Evolutionary conservation across 2,329 filamentous ascomycete species (phyloP).

Genomic region (Pseudocercospora fijiensis): DNA sequence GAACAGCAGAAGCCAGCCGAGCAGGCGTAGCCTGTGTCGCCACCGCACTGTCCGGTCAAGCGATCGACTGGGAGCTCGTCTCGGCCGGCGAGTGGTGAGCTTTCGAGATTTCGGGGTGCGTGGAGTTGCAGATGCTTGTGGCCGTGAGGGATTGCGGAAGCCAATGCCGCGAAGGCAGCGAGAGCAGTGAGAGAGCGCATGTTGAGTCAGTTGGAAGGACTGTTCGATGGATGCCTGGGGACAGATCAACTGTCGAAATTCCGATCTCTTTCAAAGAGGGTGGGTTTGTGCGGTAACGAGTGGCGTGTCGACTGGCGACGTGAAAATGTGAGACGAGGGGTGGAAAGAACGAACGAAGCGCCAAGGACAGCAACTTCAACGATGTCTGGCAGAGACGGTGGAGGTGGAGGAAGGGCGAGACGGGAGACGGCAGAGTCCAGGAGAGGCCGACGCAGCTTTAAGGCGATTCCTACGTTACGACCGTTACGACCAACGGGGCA

Average conservation of each 20-base stretch:
- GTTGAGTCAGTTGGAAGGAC: conserved; percentile 6
- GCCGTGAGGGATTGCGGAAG: conserved; percentile 19
- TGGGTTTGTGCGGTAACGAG: conserved; percentile 17
- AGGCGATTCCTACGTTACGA: neutral
- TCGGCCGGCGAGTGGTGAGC: conserved; percentile 22
- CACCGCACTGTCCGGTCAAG: conserved; percentile 26
- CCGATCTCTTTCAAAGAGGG: conserved; percentile 21
- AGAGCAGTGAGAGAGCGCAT: conserved; percentile 18
- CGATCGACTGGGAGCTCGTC: conserved; percentile 18
- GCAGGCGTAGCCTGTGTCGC: conserved; percentile 25
- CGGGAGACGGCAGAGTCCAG: neutral
- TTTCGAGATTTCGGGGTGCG: conserved; percentile 13
- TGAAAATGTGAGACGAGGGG: conserved; percentile 14
- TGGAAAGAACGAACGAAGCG: conserved; percentile 16
- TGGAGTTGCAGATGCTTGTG: conserved; percentile 18
- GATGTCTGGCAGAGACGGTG: conserved; percentile 8
- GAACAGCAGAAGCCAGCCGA: conserved; percentile 27
- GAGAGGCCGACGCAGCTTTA: conserved; percentile 1
- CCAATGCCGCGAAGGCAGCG: conserved; percentile 18
- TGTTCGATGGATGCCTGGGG: conserved; percentile 7
- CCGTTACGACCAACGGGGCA: neutral
- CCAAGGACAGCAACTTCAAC: conserved; percentile 14
- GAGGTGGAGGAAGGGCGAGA: too few species aligned
- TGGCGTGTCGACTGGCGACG: conserved; percentile 29
- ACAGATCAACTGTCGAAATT: conserved; percentile 13